Percentiles rank a stretch among this genome's conserved stretches.
These are phyloP conservation scores for Ogataea populi-albae DNA, from an alignment of 805 yeast species.

Conservation along the genomic window DNA sequence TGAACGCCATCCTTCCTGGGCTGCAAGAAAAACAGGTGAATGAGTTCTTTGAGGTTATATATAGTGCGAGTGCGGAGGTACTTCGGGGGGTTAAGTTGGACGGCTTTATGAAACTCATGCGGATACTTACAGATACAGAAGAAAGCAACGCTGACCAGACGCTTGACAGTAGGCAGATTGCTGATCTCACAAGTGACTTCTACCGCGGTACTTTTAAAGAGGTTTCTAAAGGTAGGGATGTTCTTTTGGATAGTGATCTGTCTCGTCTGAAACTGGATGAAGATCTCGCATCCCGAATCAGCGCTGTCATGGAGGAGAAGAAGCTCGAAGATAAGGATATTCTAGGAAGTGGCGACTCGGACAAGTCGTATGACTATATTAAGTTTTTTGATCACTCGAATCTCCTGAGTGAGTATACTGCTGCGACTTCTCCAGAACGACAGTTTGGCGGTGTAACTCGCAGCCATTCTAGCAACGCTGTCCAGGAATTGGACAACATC, in stretches of 20 bases:
- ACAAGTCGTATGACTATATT: constrained; percentile 13
- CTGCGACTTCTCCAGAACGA: background rate
- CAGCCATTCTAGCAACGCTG: background rate
- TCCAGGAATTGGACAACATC: constrained; percentile 10
- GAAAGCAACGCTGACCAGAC: constrained; percentile 22
- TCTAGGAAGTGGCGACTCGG: constrained; percentile 5
- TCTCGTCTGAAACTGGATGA: constrained; percentile 30
- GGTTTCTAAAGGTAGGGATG: constrained; percentile 37
- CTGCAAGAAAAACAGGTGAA: constrained; percentile 34
- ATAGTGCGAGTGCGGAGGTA: constrained; percentile 19
- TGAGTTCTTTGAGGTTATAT: constrained; percentile 36
- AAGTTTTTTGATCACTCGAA: constrained; percentile 14
- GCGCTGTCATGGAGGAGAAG: constrained; percentile 12
- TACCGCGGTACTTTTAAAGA: constrained; percentile 38
- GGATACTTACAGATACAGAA: constrained; percentile 16
- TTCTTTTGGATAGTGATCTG: constrained; percentile 38
- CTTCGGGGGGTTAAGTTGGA: constrained; percentile 27
- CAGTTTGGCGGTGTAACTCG: too few relatives aligned
- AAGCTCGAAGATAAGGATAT: too few relatives aligned
- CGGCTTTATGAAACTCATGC: constrained; percentile 26
- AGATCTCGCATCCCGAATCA: constrained; percentile 11
- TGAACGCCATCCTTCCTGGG: constrained; percentile 40
- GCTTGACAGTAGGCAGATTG: constrained; percentile 35
- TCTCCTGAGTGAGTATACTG: background rate
- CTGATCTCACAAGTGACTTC: constrained; percentile 38